Percentiles rank a stretch among this genome's conserved stretches.
Conservation (phyloP, 139 green algal genomes). For the Chlamydomonas eustigma region DNA sequence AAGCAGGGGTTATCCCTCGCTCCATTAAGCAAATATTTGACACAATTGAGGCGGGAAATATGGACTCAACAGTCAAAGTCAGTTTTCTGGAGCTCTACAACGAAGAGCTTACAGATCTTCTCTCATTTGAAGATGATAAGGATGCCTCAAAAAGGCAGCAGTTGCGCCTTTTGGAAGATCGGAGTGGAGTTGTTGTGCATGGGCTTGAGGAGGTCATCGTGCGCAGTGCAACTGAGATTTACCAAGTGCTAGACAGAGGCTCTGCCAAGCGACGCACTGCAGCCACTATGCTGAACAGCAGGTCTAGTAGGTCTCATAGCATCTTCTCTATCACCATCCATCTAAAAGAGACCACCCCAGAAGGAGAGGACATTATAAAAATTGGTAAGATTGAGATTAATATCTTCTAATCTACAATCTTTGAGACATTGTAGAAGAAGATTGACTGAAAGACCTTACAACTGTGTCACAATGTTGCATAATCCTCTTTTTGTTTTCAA, state of each 20-base stretch:
- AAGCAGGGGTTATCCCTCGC: conserved; percentile 93
- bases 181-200: conserved; percentile 78
- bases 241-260: conserved; percentile 84
- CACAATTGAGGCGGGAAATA: conserved; percentile 66
- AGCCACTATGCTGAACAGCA: conserved; percentile 96
- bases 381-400: conserved; percentile 31
- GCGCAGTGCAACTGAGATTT: conserved; percentile 80
- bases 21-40: conserved; percentile 94
- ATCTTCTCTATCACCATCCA: conserved; percentile 87
- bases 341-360: conserved; percentile 81
- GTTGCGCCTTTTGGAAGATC: conserved; percentile 78
- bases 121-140: conserved; percentile 47
- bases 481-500: no score
- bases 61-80: conserved; percentile 72
- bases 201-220: conserved; percentile 93
- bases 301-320: conserved; percentile 93
- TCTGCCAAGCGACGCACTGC: conserved; percentile 84
- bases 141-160: conserved; percentile 30
- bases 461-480: no score
- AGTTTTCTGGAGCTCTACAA: conserved; percentile 99
- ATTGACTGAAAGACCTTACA: no score
- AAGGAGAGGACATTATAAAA: conserved; percentile 97
- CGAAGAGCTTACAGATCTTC: conserved; percentile 96
- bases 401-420: no score
- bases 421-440: no score